A percentile compares a stretch with the other conserved stretches of the same genome.
Conservation (phyloP, 1,284 basidiomycete genomes). For the Polyporus tsugae region DNA sequence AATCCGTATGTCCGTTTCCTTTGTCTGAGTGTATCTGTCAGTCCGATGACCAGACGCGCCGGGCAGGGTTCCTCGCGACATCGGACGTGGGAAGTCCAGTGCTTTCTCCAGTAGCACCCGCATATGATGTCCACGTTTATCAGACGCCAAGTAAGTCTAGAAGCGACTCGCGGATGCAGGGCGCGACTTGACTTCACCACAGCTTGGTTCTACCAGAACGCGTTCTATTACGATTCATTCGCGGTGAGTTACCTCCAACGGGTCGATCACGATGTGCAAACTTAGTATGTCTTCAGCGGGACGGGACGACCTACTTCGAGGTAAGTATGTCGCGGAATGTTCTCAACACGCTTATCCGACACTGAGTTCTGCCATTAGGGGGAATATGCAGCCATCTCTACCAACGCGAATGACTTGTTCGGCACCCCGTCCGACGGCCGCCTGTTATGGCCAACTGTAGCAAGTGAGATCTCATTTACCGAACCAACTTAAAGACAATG, state of each 20-base stretch:
- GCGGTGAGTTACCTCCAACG: constrained; percentile 41
- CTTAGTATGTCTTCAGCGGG: constrained; percentile 44
- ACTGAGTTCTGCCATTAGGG: constrained; percentile 49
- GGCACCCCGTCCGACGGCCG: constrained; percentile 49
- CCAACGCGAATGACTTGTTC: constrained; percentile 22
- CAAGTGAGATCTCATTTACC: constrained; percentile 46
- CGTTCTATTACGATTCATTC: constrained; percentile 69
- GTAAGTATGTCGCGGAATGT: constrained; percentile 36
- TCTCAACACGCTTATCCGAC: neutral
- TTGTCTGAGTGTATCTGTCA: neutral
- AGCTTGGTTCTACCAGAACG: constrained; percentile 66
- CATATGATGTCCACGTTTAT: constrained; percentile 75
- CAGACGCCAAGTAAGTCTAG: constrained; percentile 61
- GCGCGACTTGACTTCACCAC: constrained; percentile 10
- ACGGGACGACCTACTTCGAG: constrained; percentile 65
- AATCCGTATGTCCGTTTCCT: constrained; percentile 52
- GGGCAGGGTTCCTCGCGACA: constrained; percentile 71
- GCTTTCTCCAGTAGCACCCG: constrained; percentile 59
- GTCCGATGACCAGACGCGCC: constrained; percentile 15
- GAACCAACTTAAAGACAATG: neutral
- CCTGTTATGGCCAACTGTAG: constrained; percentile 66
- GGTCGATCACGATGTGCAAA: constrained; percentile 10
- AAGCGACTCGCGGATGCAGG: neutral
- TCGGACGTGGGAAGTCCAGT: constrained; percentile 54
- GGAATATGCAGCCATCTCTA: constrained; percentile 75